Evolutionary conservation across 116 monocot genomes (phyloP), one percentile per base, ranked within the genome.

Genomic region (Iris pallida): DNA sequence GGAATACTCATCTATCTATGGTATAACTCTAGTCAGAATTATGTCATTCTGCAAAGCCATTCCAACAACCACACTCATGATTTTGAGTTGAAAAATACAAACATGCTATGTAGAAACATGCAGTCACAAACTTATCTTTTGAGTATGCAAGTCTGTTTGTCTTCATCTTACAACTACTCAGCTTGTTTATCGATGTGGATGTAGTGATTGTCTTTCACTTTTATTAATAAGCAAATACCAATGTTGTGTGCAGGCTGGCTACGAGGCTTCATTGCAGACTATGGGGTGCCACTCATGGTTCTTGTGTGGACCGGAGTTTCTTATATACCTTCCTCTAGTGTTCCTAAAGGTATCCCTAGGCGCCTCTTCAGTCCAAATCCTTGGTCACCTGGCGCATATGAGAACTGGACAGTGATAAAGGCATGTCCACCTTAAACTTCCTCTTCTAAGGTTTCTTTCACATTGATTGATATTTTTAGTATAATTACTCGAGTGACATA

Each of bases 201-300:
- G 30, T 30, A 30, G 30, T 30, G 30, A 30, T 30, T 30, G 30
- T 30, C 30, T 30, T 30, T 30, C 30, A 30, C 30, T 3, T 30
- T 30, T 30, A 30, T 30, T 30, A 30, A 30, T 30, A 30, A 30
- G 30, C 30, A 30, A 30, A 30, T 30, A 30, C 30, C 30, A 30
- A 30, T 30, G 30, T 30, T 44, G 43, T 44, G 12, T 69, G 19
- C 73, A 89, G 89, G 89, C 6, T 85, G 80, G 80, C 56, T 85
- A n/a, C 73, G 89, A 66, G 89, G 89, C 12, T 85, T 89, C 40
- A 75, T 85, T 63, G 89, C 89, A 14, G 88, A 88, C 56, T 88
- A 88, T 72, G 88, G 88, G n/a, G 85, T 88, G 64, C 88, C 88
- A 46, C 45, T 89, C 4, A 89, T 89, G 89, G 79, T 89, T 67